Evolutionary conservation across 2,329 filamentous ascomycete genomes (phyloP), one percentile per base, ranked within the genome.

Genomic region (Didymella lethalis): DNA sequence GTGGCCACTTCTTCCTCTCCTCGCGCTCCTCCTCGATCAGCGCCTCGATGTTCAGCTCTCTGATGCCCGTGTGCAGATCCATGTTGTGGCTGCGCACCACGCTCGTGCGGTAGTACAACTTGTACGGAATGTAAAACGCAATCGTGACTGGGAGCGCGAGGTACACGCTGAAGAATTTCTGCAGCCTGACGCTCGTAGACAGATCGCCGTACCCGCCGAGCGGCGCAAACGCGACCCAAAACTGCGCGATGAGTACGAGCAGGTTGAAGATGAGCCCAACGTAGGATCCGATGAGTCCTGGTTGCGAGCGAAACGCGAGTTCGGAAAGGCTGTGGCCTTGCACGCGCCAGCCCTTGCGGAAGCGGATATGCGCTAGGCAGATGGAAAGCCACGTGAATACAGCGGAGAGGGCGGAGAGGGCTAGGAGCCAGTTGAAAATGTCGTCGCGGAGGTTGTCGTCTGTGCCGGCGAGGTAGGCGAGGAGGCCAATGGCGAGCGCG

Each of bases 141-240:
- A 88, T 65, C 25, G 92, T 85, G 64, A 92, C 86, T 14, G 90
- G 90, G 1, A 86, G 86, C 4, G 89, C 88, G 62, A 92, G 82
- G 75, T 89, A 92, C 61, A 85, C 83, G 59, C 88, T 79, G 77
- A 96, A 96, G 78, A 94, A 96, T 64, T 82, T 87, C 62, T 86
- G 76, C 0, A 85, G 85, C 40, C 87, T 80, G 7, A 82, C 75
- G 1, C 69, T 43, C 4, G 79, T 62, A 0, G 80, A 80, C 75
- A 81, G 80, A 0, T 77, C 53, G 4, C 71, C 68, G 70, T 85
- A 88, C 25, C 81, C 85, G 47, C 81, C 85, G 46, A 94, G 84
- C 4, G 93, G 93, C 73, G 88, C 93, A 4, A 91, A 88, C 28
- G 90, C 92, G 48, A 90, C 88, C 91, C 92, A 97, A 80, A 96